phyloP scores from a whole-genome alignment of 306 rosid genomes.

The Pterocarpus santalinus region DNA sequence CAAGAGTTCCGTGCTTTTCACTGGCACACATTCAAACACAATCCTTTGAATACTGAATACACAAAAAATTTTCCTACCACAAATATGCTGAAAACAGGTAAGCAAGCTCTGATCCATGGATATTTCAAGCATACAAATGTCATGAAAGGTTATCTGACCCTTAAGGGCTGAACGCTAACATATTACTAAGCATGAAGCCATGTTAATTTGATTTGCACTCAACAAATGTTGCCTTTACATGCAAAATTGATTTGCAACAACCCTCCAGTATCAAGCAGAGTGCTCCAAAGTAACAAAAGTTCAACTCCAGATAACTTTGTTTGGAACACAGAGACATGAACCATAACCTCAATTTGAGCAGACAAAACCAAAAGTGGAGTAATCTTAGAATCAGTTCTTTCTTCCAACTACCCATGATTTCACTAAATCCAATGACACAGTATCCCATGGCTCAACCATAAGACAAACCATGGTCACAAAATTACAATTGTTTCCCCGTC shows the following conservation, averaged over 20 bases:
- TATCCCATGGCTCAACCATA: background rate
- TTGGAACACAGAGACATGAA: constrained; percentile 5
- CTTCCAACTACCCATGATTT: constrained; percentile 32
- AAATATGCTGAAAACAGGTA: background rate
- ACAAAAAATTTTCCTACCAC: background rate
- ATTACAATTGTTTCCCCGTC: constrained; percentile 16
- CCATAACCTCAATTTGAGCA: constrained; percentile 18
- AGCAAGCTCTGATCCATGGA: background rate
- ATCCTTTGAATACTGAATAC: constrained; percentile 1
- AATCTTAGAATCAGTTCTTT: constrained; percentile 9
- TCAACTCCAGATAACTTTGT: background rate
- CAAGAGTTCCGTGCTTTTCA: background rate
- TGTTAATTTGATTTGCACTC: background rate
- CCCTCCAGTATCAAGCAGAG: background rate
- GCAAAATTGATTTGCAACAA: constrained; percentile 23
- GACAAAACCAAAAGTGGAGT: background rate
- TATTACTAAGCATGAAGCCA: background rate
- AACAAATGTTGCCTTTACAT: constrained; percentile 10
- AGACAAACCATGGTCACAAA: background rate
- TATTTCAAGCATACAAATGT: constrained; percentile 3
- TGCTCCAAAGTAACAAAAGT: background rate
- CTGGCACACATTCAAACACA: background rate
- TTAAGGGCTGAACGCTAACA: background rate
- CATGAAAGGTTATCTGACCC: constrained; percentile 5
- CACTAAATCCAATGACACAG: constrained; percentile 32